Evolutionary conservation across 176 grass and related monocot species (phyloP).

Genomic region (Avena atlantica): DNA sequence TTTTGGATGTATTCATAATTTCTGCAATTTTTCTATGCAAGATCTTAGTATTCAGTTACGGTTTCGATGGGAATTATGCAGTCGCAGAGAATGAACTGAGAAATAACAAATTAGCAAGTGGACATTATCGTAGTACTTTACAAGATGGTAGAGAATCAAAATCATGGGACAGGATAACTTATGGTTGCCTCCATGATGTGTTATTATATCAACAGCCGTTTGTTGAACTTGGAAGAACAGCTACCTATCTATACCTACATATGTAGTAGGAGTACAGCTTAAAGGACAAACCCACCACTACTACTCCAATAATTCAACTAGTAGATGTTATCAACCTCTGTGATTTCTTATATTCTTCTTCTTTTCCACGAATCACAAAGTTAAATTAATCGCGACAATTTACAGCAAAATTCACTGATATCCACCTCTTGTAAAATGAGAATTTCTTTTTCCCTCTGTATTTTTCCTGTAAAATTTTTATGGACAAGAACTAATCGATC

Average conservation of each 20-base stretch:
- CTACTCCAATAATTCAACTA: conserved; percentile 4
- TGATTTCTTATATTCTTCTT: conserved; percentile 23
- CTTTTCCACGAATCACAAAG: conserved; percentile 8
- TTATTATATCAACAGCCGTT: conserved; percentile 16
- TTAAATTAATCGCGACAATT: conserved; percentile 29
- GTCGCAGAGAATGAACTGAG: not conserved
- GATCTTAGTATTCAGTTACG: not conserved
- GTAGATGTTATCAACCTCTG: conserved; percentile 39
- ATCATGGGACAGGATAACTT: not conserved
- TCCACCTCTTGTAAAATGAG: not conserved
- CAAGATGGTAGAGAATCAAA: conserved; percentile 27
- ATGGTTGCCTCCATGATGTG: conserved; percentile 38
- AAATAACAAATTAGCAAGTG: not conserved
- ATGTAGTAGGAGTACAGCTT: not conserved
- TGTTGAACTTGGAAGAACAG: conserved; percentile 40
- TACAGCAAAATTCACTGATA: conserved; percentile 33
- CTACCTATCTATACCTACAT: conserved; percentile 30
- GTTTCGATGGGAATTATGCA: not conserved
- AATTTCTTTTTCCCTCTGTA: not conserved
- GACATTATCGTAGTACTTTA: not conserved
- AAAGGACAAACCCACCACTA: conserved; percentile 31
- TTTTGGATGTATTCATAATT: too few relatives aligned
- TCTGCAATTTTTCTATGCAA: not conserved
- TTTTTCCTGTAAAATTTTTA: conserved; percentile 33
- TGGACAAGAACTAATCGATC: conserved; percentile 50